Percentiles rank a stretch among this genome's conserved stretches.
phyloP scores from a whole-genome alignment of 1,139 yeast species.

The Suhomyces yuchorum region DNA sequence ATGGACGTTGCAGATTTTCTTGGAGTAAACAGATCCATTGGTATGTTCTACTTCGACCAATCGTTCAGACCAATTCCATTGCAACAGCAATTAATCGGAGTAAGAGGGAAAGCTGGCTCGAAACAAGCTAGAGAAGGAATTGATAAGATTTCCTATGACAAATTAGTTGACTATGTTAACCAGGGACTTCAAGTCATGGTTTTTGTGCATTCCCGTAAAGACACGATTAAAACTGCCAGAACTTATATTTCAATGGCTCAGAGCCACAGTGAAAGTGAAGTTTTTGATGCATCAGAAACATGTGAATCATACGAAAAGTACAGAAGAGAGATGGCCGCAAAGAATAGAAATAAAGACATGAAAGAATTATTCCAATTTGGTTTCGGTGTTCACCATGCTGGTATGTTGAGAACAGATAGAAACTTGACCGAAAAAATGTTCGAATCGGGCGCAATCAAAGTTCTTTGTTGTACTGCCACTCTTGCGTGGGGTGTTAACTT shows the following conservation, averaged over 20 bases:
- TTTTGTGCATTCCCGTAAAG: slow-evolving; percentile 93
- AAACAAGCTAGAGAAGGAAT: slow-evolving; percentile 74
- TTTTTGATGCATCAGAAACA: slow-evolving; percentile 64
- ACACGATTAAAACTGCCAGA: slow-evolving; percentile 81
- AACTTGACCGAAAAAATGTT: slow-evolving; percentile 89
- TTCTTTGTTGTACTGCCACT: slow-evolving; percentile 94
- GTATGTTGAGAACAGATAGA: slow-evolving; percentile 90
- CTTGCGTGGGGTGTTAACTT: slow-evolving; percentile 99
- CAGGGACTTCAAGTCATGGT: slow-evolving; percentile 93
- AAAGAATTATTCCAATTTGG: slow-evolving; percentile 80
- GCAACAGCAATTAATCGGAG: slow-evolving; percentile 86
- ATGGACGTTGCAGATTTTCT: slow-evolving; percentile 94
- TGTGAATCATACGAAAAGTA: slow-evolving; percentile 47
- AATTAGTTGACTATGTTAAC: slow-evolving; percentile 63
- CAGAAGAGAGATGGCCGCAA: slow-evolving; percentile 63
- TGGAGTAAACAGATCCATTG: slow-evolving; percentile 85
- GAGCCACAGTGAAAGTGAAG: slow-evolving; percentile 52
- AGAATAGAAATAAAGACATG: slow-evolving; percentile 76
- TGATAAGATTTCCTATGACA: slow-evolving; percentile 77
- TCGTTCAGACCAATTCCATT: slow-evolving; percentile 94
- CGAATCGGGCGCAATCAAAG: slow-evolving; percentile 81
- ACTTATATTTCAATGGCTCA: slow-evolving; percentile 72
- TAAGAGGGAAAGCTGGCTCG: slow-evolving; percentile 73
- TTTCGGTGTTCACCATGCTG: slow-evolving; percentile 96
- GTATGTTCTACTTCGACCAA: slow-evolving; percentile 92